Evolutionary conservation across 2,329 filamentous ascomycete genomes (phyloP), one percentile per base, ranked within the genome.

Genomic region (Talaromyces sp.): DNA sequence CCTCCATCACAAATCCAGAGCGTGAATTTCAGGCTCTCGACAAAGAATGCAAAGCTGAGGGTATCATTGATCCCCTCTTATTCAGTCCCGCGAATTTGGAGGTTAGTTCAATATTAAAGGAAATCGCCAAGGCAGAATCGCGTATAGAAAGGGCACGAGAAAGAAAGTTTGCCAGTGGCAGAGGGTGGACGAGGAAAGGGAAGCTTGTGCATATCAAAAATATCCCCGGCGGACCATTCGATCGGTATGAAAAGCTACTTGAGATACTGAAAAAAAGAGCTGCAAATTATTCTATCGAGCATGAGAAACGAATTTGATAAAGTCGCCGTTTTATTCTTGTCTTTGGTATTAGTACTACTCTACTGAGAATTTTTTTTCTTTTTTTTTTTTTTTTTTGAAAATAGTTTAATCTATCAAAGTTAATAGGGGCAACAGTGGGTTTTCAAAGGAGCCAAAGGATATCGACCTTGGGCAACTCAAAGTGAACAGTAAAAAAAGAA

Each of bases 131-230:
- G 14, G 59, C 60, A 6, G 60, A 63, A 5, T 60, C 65, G 21
- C 62, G 64, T 26, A 43, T 43, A 21, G 51, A 52, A 35, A 58
- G 62, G 19, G 29, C 2, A 31, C 29, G 29, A 31, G 29, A 31
- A 9, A 60, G 61, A 24, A 62, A 64, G 6, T 27, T 63, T 58
- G 64, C 64, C 11, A 70, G 68, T 59, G 65, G 61, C 2, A 62
- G 58, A 53, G 69, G 69, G 8, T 70, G 67, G 66, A 68, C 66
- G 19, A 66, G 61, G 41, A 70, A 70, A 53, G 58, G 62, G 31
- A 65, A 58, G 41, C 55, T 61, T 26, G 62, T 67, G 9, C 58
- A 60, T 31, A 56, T 70, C 26, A 62, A 60, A 17, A 62, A 65
- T 61, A 19, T 68, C 54, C 26, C 56, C 1, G 51, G 62, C 26